Base-by-base conservation (phyloP, 106 monocot species). In the Dendrobium catenatum region DNA sequence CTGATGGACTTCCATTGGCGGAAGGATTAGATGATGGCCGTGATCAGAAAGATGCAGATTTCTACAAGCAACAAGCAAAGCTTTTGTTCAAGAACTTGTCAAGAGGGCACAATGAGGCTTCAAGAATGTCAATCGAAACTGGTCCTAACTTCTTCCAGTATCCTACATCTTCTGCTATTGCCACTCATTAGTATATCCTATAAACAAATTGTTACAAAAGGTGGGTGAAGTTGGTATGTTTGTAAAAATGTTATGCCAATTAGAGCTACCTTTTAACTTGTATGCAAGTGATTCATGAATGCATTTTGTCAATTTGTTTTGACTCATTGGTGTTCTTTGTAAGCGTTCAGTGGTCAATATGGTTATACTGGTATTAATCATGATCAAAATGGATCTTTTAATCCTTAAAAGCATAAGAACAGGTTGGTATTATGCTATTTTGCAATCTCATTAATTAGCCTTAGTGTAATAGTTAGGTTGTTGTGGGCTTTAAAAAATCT, bases 1-100 rank as follows among this genome's bases (percentile, higher is more conserved):
- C 97, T 82, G 97, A 98, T 81, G 97, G 94, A 47, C 97, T 98
- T 85, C 94, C 97, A 75, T 86, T 98, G 81, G 97, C 93, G 40
- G 97, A 98, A 91, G 97, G 97, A 41, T 81, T 98, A 79, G 97
- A 98, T 84, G 94, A 94, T 87, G 90, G 94, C 42, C 94, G 94
- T 68, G 94, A 97, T 86, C 89, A 86, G 77, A 92, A 93, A 88
- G 94, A 98, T 78, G 51, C 85, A 61, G 97, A 98, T 55, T 89
- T 93, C 78, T 98, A 98, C 46, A 98, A 98, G 83, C 94, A 98
- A 78, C 97, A 98, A 88, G 94, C 97, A 51, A 98, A 98, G 81
- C 92, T 98, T 79, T 79, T 98, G 84, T 98, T 98, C 59, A 98
- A 98, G 81, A 98, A 93, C 77, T 88, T 98, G 74, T 94, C 92